Conservation (phyloP, 2,329 filamentous ascomycete species). For the Trichoderma atroviride region DNA sequence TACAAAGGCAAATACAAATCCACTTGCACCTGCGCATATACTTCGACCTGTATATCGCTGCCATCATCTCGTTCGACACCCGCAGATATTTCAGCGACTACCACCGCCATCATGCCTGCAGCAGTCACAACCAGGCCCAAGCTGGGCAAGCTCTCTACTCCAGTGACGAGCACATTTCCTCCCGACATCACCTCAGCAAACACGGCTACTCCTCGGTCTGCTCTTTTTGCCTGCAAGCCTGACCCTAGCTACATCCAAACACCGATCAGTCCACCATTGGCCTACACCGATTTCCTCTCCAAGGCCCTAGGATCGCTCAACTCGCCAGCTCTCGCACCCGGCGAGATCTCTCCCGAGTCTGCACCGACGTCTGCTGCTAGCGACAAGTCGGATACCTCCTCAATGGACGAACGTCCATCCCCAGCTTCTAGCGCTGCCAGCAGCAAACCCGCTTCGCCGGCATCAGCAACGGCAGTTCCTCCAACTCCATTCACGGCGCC, state of each 20-base stretch:
- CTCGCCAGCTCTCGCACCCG: conserved; percentile 64
- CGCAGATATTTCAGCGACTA: conserved; percentile 25
- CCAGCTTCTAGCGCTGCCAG: conserved; percentile 42
- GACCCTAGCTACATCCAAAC: conserved; percentile 71
- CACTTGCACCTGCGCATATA: conserved; percentile 19
- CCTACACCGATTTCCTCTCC: conserved; percentile 86
- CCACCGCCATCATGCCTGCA: conserved; percentile 48
- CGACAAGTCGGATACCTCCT: conserved; percentile 59
- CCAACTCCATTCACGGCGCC: conserved; percentile 56
- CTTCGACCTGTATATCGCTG: neutral
- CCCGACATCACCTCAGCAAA: conserved; percentile 63
- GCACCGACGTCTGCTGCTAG: conserved; percentile 60
- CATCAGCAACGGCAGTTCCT: conserved; percentile 46
- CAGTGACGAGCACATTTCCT: conserved; percentile 64
- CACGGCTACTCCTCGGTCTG: conserved; percentile 68
- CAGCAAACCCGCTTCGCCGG: conserved; percentile 40
- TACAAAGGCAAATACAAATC: neutral
- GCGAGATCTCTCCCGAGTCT: conserved; percentile 52
- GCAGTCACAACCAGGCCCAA: conserved; percentile 55
- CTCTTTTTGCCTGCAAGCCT: conserved; percentile 44
- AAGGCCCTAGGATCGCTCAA: conserved; percentile 73
- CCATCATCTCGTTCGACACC: neutral
- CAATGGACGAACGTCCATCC: conserved; percentile 57
- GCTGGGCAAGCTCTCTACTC: conserved; percentile 64
- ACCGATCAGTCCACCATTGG: conserved; percentile 85